Percentiles rank a stretch among this genome's conserved stretches.
Conservation (phyloP, 768 basidiomycete genomes). For the Boletus bicolor region DNA sequence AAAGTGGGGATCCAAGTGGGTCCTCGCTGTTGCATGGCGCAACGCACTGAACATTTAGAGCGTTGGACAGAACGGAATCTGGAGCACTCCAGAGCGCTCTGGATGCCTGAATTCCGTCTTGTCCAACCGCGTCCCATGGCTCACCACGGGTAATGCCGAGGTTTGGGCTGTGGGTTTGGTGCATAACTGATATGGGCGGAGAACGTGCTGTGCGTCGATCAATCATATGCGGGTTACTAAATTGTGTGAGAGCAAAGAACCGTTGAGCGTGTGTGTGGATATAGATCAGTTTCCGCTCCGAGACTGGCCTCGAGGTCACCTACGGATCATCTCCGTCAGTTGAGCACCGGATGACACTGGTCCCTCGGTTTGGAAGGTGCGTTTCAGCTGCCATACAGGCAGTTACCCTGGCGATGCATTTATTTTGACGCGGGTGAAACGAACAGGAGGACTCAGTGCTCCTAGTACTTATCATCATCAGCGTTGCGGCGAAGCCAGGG, state of each 20-base stretch:
- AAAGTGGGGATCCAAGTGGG: neutral
- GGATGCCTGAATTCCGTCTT: too few species aligned
- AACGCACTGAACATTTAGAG: too few species aligned
- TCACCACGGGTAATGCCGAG: neutral
- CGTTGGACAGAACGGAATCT: too few species aligned
- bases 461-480: neutral
- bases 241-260: neutral
- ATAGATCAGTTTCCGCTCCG: neutral
- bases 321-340: conserved; percentile 2
- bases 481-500: neutral
- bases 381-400: neutral
- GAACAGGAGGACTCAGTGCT: too few species aligned
- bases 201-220: conserved; percentile 1
- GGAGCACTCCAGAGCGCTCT: too few species aligned
- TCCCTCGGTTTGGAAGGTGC: neutral
- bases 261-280: neutral
- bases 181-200: neutral
- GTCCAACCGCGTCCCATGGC: too few species aligned
- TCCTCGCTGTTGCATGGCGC: neutral
- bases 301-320: neutral
- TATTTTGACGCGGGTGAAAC: neutral
- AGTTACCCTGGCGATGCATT: neutral
- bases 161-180: neutral
- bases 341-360: neutral
- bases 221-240: neutral